A percentile compares a stretch with the other conserved stretches of the same genome.
phyloP scores from a whole-genome alignment of 139 green algal species.

The Spirogloea muscicola region DNA sequence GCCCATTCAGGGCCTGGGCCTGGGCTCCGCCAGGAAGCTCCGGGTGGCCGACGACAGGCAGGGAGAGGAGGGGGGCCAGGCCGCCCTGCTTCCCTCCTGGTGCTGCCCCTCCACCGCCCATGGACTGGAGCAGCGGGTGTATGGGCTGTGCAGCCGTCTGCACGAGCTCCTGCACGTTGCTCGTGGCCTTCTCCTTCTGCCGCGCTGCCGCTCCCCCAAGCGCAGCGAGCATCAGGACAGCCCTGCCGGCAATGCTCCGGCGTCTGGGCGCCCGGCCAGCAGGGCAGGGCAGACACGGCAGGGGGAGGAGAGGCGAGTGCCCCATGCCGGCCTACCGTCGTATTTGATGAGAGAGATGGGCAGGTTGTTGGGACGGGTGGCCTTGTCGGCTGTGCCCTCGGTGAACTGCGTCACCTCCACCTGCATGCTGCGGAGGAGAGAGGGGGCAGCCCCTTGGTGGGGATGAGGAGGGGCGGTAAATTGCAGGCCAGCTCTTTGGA shows the following conservation, averaged over 20 bases:
- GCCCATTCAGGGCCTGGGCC: background rate
- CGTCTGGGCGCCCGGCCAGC: too few species aligned
- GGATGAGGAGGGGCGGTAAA: background rate
- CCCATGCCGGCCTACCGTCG: conserved; percentile 67
- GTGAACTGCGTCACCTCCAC: conserved; percentile 95
- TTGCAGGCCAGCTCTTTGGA: background rate
- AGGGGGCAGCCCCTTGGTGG: background rate
- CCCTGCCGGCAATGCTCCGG: too few species aligned
- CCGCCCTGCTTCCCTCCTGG: conserved; percentile 25
- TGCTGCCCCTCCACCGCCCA: background rate
- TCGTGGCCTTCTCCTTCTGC: conserved; percentile 60
- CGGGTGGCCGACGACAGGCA: background rate
- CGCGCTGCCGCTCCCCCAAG: too few species aligned
- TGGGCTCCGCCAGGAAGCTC: background rate
- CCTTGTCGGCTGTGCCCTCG: conserved; percentile 64
- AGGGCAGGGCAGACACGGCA: too few species aligned
- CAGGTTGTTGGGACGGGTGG: conserved; percentile 22
- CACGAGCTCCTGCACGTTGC: conserved; percentile 77
- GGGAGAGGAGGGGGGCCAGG: background rate
- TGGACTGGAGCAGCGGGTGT: background rate
- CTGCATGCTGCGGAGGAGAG: conserved; percentile 57
- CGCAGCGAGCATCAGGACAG: too few species aligned
- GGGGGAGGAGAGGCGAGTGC: too few species aligned
- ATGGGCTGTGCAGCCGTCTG: conserved; percentile 60
- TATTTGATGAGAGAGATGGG: conserved; percentile 67